Evolutionary conservation across 2,329 filamentous ascomycete species (phyloP).

Genomic region (Malbranchea cinnamomea): DNA sequence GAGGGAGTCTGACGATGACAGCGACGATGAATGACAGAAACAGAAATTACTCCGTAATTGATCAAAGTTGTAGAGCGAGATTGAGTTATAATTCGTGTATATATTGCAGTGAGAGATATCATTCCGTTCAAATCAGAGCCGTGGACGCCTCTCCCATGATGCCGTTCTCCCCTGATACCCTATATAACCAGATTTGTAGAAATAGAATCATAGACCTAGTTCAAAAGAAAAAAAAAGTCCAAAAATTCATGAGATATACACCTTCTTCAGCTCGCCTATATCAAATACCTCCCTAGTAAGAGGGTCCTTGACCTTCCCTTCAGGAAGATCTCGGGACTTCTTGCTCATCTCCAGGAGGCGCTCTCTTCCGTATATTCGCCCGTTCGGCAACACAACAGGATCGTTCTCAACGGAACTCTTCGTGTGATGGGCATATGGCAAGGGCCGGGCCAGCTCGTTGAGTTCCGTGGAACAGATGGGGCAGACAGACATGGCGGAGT

Average conservation of each 20-base stretch:
- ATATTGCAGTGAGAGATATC: too few relatives aligned
- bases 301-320: conserved; percentile 60
- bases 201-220: too few relatives aligned
- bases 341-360: conserved; percentile 60
- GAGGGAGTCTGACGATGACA: conserved; percentile 22
- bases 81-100: too few relatives aligned
- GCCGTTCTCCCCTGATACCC: too few relatives aligned
- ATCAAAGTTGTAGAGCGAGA: too few relatives aligned
- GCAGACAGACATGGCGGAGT: conserved; percentile 61
- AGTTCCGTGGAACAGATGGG: conserved; percentile 94
- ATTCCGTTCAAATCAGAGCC: too few relatives aligned
- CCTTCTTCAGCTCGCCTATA: conserved; percentile 57
- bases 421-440: conserved; percentile 89
- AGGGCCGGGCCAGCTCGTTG: conserved; percentile 72
- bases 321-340: conserved; percentile 53
- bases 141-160: too few relatives aligned
- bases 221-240: conserved; percentile 1
- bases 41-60: too few relatives aligned
- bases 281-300: conserved; percentile 56
- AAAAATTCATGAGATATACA: conserved; percentile 60
- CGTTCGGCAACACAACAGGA: conserved; percentile 73
- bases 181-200: too few relatives aligned
- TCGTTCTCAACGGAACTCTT: conserved; percentile 87
- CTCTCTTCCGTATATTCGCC: conserved; percentile 65
- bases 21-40: conserved; percentile 20